Conservation (phyloP, 768 basidiomycete species). For the Pulveroboletus sp. region DNA sequence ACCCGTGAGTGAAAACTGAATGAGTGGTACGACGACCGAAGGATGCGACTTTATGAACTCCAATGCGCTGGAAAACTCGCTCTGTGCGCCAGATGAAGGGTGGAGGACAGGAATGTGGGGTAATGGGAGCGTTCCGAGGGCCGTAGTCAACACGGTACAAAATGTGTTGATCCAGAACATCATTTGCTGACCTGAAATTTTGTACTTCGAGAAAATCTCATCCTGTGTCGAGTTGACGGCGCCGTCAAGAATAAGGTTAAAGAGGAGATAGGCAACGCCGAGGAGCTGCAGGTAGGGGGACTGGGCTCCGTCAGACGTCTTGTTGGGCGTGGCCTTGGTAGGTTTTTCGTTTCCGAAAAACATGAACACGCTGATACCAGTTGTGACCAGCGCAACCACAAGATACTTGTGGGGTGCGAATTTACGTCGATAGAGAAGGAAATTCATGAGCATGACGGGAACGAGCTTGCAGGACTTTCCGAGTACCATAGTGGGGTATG, state of each 20-base stretch:
- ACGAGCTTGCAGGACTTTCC: slow-evolving; percentile 99
- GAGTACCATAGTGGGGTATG: slow-evolving; percentile 98
- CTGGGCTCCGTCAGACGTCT: slow-evolving; percentile 22
- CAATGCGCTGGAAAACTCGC: slow-evolving; percentile 65
- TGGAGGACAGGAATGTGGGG: slow-evolving; percentile 81
- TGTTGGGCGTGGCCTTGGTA: slow-evolving; percentile 34
- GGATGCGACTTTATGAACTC: slow-evolving; percentile 78
- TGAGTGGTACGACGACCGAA: slow-evolving; percentile 62
- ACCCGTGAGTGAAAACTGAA: slow-evolving; percentile 84
- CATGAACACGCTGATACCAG: slow-evolving; percentile 94
- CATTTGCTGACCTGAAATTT: slow-evolving; percentile 90
- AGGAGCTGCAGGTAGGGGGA: slow-evolving; percentile 57
- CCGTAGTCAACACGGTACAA: slow-evolving; percentile 66
- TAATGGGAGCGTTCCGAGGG: slow-evolving; percentile 69
- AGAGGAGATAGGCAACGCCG: slow-evolving; percentile 68
- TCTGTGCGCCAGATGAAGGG: slow-evolving; percentile 52
- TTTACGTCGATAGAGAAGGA: slow-evolving; percentile 86
- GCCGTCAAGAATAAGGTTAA: slow-evolving; percentile 90
- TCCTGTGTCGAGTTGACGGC: slow-evolving; percentile 95
- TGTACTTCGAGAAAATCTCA: slow-evolving; percentile 82
- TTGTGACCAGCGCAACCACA: slow-evolving; percentile 89
- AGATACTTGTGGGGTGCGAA: slow-evolving; percentile 95
- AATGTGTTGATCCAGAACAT: slow-evolving; percentile 97
- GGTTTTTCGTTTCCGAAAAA: slow-evolving; percentile 62
- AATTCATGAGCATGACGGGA: slow-evolving; percentile 97